A percentile compares a stretch with the other conserved stretches of the same genome.
phyloP scores from a whole-genome alignment of 163 green algal genomes.

The Chlorella variabilis region DNA sequence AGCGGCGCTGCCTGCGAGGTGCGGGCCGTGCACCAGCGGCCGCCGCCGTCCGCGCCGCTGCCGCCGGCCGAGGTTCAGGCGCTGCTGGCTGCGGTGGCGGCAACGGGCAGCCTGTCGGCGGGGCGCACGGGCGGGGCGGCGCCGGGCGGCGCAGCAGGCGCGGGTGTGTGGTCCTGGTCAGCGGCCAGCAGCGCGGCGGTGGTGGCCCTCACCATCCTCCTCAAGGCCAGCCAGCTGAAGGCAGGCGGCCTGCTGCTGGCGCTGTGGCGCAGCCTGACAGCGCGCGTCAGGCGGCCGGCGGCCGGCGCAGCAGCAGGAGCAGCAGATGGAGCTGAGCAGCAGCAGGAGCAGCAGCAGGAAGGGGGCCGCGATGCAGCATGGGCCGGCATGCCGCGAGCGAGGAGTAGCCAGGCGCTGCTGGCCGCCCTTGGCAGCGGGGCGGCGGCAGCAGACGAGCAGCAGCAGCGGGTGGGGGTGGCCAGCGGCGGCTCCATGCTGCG shows the following conservation, averaged over 20 bases:
- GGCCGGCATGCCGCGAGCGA: background rate
- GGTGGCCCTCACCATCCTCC: conserved; percentile 17
- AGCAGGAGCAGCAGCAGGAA: conserved; percentile 1
- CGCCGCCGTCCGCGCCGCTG: background rate
- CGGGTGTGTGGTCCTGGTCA: conserved; percentile 8
- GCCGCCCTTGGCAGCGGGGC: background rate
- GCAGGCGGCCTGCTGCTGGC: background rate
- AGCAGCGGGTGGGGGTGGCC: background rate
- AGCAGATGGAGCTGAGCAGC: background rate
- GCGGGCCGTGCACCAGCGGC: background rate
- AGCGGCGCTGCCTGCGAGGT: background rate
- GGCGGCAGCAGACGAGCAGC: background rate
- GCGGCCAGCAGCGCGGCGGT: conserved; percentile 21
- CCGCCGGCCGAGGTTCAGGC: background rate
- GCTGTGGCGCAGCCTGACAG: background rate
- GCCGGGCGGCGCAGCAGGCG: background rate
- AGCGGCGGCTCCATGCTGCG: background rate
- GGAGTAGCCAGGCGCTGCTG: conserved; percentile 12
- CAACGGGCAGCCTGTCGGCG: background rate
- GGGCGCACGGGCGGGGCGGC: background rate
- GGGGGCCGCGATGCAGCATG: background rate
- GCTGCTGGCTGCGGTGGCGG: conserved; percentile 13
- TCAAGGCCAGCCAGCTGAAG: conserved; percentile 28
- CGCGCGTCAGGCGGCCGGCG: background rate
- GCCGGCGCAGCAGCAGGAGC: no score